Evolutionary conservation across 1,284 basidiomycete species (phyloP), one percentile per base, ranked within the genome.

Genomic region (Lignosus rhinocerotis): DNA sequence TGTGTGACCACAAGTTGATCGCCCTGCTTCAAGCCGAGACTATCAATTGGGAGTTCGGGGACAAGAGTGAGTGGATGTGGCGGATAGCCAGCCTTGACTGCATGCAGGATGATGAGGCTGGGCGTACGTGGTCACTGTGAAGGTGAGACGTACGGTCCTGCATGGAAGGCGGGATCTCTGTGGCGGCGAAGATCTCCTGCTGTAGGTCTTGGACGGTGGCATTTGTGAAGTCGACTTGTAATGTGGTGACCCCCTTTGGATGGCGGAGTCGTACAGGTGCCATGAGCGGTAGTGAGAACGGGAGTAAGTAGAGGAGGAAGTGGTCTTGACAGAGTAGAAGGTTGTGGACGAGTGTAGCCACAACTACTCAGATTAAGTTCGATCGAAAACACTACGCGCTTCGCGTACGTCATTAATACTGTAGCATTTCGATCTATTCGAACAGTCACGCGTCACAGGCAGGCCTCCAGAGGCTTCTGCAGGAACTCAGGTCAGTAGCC

Each of bases 81-180:
- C 1, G 94, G 94, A 72, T 95, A 95, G 42, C 93, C 92, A 31
- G 83, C 81, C 75, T 90, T 94, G 64, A 96, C 93, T 96, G 62
- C 17, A 48, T 34, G 56, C 7, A 39, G 12, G 6, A 10, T 33
- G 17, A 33, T 41, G 32, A 54, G 32, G n/a, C 10, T n/a, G 30
- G 30, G 30, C 39, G 30, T 49, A 14, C 41, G 43, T 41, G 25
- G 52, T 25, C 59, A 42, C 34, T 55, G 48, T 45, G 52, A 33
- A 43, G 14, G 25, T 12, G 44, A 41, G 51, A 77, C 90, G 72
- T 69, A 94, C 93, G 73, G 63, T 86, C 86, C 78, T 94, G 93
- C 53, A 84, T 84, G 10, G 85, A 85, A 0, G 90, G 90, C 12
- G 83, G 79, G 48, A 95, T 93, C 58, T 88, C 81, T 4, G 90